Percentiles rank a stretch among this genome's conserved stretches.
Evolutionary conservation across 805 yeast genomes (phyloP).

Genomic region (Candida qinlingensis): DNA sequence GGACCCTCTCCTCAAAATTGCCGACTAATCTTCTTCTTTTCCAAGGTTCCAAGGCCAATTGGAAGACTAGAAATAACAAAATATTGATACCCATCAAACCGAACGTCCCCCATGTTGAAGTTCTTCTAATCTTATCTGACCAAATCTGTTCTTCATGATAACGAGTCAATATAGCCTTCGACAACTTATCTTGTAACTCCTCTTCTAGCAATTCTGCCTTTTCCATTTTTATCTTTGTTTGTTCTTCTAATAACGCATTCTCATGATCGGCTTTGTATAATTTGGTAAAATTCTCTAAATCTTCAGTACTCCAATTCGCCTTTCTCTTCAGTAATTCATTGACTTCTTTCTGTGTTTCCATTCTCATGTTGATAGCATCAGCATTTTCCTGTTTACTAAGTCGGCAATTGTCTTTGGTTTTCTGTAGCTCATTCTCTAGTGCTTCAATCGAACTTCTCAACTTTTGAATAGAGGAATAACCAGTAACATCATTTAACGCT

Average conservation of each 20-base stretch:
- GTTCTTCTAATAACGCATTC: conserved; percentile 55
- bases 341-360: conserved; percentile 73
- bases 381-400: conserved; percentile 46
- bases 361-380: conserved; percentile 57
- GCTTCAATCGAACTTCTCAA: conserved; percentile 56
- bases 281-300: conserved; percentile 78
- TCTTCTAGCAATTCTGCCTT: conserved; percentile 60
- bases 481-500: conserved; percentile 85
- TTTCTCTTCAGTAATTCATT: conserved; percentile 85
- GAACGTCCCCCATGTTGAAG: conserved; percentile 97
- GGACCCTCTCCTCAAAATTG: conserved; percentile 79
- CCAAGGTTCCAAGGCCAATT: conserved; percentile 91
- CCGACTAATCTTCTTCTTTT: conserved; percentile 75
- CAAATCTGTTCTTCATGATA: conserved; percentile 97
- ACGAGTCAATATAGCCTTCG: conserved; percentile 75
- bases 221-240: conserved; percentile 43
- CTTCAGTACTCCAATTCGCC: conserved; percentile 71
- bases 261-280: conserved; percentile 77
- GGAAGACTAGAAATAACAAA: conserved; percentile 70
- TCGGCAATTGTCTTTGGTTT: conserved; percentile 43
- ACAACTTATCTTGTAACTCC: conserved; percentile 58
- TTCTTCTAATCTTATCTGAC: conserved; percentile 93
- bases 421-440: conserved; percentile 46
- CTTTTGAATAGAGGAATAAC: conserved; percentile 75
- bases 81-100: conserved; percentile 83